phyloP scores from a whole-genome alignment of 1,284 basidiomycete genomes.

The Sutorius eximius region DNA sequence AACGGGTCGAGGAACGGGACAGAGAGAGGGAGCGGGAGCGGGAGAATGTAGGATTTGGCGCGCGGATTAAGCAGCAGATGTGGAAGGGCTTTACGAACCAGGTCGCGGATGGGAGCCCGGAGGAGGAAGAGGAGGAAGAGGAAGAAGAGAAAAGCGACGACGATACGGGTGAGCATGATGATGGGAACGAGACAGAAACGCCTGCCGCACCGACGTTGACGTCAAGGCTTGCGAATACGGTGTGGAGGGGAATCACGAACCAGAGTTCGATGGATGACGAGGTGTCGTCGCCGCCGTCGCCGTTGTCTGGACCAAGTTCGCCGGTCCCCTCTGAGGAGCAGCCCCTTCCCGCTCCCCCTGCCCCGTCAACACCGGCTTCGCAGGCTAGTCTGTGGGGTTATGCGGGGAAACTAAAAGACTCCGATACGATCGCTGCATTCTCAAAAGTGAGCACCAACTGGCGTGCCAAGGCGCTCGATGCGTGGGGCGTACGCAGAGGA shows the following conservation, averaged over 20 bases:
- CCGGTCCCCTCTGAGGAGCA: slow-evolving; percentile 28
- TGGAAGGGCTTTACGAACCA: slow-evolving; percentile 68
- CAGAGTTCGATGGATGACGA: slow-evolving; percentile 64
- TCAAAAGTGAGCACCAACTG: slow-evolving; percentile 74
- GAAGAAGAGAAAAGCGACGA: slow-evolving; percentile 35
- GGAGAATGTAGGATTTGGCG: slow-evolving; percentile 47
- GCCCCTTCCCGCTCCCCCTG: background rate
- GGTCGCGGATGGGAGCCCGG: slow-evolving; percentile 38
- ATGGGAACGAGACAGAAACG: slow-evolving; percentile 48
- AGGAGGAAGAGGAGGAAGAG: slow-evolving; percentile 32
- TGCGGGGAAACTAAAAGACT: slow-evolving; percentile 70
- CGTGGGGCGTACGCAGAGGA: slow-evolving; percentile 39
- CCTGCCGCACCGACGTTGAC: slow-evolving; percentile 44
- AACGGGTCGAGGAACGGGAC: slow-evolving; percentile 44
- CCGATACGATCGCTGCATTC: slow-evolving; percentile 65
- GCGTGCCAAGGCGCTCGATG: slow-evolving; percentile 57
- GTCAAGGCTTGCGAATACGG: slow-evolving; percentile 55
- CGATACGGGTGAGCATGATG: slow-evolving; percentile 37
- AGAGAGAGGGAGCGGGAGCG: slow-evolving; percentile 31
- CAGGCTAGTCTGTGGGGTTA: slow-evolving; percentile 58
- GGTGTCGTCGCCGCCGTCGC: slow-evolving; percentile 46
- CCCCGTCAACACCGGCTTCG: slow-evolving; percentile 11
- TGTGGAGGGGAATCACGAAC: slow-evolving; percentile 76
- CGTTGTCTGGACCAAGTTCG: slow-evolving; percentile 37
- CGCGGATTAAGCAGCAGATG: slow-evolving; percentile 57